Base-by-base conservation (phyloP, 1,284 basidiomycete genomes). In the Inonotus hispidus region DNA sequence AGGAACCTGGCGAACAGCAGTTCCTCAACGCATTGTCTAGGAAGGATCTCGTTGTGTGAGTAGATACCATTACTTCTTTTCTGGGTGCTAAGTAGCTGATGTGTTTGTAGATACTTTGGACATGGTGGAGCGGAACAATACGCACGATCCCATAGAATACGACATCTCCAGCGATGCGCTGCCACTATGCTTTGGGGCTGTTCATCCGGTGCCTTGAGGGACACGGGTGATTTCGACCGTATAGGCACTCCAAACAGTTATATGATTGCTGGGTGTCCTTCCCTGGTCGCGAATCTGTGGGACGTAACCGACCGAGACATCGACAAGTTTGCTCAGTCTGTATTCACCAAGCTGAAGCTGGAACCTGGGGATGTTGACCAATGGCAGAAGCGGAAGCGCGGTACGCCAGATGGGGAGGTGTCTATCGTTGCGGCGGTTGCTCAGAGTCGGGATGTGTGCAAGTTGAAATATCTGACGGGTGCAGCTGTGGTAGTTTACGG, bases 161-260 rank as follows among this genome's bases (percentile, higher is more conserved):
- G 92, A 19, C 82, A 89, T 64, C 79, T 99, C 23, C 80, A 82
- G 2, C 80, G 81, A 19, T 99, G 96, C 71, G 95, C 96, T 1
- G 89, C 89, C 10, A 89, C 93, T 0, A 97, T 99, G 94, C 83
- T 99, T 7, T 99, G 95, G 96, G 96, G 97, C 0, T 99, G 96
- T 77, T 99, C 96, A 0, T 97, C 94, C 0, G 97, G 95, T 16
- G 76, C 83, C 2, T 74, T 99, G 64, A 82, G 83, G 59, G 91
- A 95, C 58, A 92, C 94, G 82, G 96, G 96, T 11, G 93, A 96
- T 63, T 95, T 95, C 68, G 96, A 99, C 69, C 82, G 91, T 14
- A 82, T 84, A 14, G 96, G 96, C 8, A 98, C 93, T 19, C 93
- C 97, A 0, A 87, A 92, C 71, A 87, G 93, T 68, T 99, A 99